Evolutionary conservation across 495 filamentous ascomycete genomes (phyloP).

Genomic region (Podospora didyma): DNA sequence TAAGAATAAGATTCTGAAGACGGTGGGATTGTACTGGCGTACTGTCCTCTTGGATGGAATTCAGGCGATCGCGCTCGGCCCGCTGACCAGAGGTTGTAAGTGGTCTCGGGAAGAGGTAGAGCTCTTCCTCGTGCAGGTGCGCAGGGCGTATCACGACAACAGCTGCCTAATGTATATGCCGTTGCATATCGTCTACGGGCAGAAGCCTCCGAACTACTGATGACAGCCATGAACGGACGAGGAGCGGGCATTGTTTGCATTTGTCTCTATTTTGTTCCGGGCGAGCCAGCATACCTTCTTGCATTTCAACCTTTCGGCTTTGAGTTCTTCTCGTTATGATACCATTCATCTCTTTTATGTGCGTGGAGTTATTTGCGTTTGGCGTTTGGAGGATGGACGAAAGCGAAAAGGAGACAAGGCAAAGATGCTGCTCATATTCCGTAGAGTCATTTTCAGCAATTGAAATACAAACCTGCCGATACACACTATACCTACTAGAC

Average conservation of each 20-base stretch:
- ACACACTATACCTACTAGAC: no score
- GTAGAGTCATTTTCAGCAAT: no score
- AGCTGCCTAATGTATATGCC: conserved; percentile 45
- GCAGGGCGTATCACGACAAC: conserved; percentile 43
- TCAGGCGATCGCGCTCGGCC: conserved; percentile 58
- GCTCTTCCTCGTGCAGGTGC: conserved; percentile 41
- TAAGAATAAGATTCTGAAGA: conserved; percentile 57
- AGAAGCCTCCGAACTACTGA: conserved; percentile 32
- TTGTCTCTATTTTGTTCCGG: background rate
- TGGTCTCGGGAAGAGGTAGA: conserved; percentile 47
- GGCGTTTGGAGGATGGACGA: no score
- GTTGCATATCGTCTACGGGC: conserved; percentile 47
- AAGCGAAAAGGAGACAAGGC: no score
- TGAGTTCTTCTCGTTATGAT: background rate
- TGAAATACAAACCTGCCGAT: no score
- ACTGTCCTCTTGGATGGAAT: conserved; percentile 58
- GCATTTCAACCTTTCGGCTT: background rate
- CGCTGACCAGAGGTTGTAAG: conserved; percentile 53
- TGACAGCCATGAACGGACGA: background rate
- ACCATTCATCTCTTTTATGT: background rate
- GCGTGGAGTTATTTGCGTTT: background rate
- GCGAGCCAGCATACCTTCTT: background rate
- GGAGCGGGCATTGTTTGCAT: background rate
- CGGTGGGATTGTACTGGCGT: conserved; percentile 55
- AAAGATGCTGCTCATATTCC: no score